phyloP scores from a whole-genome alignment of 78 protist genomes.

The Dictyostelium citrinum region DNA sequence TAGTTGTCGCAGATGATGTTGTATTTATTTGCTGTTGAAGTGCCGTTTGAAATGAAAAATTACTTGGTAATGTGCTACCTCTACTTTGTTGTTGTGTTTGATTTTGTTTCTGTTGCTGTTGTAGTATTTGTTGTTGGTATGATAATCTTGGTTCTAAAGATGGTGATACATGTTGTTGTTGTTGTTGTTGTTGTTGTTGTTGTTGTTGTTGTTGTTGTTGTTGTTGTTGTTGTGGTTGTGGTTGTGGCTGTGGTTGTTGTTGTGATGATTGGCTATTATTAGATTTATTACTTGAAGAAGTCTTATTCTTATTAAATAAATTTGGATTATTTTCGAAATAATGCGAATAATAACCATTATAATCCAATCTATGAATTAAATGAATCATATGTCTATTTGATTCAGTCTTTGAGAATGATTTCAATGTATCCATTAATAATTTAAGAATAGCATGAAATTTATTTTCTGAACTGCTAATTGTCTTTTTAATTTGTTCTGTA shows the following conservation, averaged over 20 bases:
- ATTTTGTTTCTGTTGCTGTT: background rate
- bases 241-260: background rate
- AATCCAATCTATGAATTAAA: slow-evolving; percentile 51
- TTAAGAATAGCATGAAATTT: slow-evolving; percentile 41
- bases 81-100: background rate
- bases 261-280: background rate
- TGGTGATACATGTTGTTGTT: too few relatives aligned
- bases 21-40: background rate
- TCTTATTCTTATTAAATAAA: background rate
- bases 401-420: slow-evolving; percentile 51
- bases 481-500: background rate
- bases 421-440: slow-evolving; percentile 36
- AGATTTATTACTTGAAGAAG: background rate
- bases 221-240: background rate
- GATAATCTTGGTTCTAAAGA: too few relatives aligned
- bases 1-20: background rate
- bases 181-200: background rate
- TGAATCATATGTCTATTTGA: slow-evolving; percentile 72
- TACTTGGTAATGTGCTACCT: background rate
- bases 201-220: background rate
- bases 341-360: slow-evolving; percentile 41
- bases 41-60: background rate
- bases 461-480: slow-evolving; percentile 11
- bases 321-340: slow-evolving; percentile 49
- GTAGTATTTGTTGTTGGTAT: background rate